Evolutionary conservation across 164 flowering plant genomes (phyloP).

Genomic region (Paratinospora sagittata): DNA sequence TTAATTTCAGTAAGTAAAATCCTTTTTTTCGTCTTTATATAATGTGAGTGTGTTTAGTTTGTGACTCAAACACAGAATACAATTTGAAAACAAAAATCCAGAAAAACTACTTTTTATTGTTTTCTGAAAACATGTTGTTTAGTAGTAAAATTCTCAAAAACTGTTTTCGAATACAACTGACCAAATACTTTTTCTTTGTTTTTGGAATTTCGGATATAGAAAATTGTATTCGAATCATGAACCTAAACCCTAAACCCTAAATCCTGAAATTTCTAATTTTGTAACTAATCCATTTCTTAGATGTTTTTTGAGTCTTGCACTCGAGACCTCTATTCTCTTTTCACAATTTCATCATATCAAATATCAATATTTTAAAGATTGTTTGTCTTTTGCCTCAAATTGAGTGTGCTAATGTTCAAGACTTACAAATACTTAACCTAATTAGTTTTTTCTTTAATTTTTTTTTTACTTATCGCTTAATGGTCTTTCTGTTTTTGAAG

Average conservation of each 20-base stretch:
- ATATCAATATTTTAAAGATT: background rate
- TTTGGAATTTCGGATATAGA: too few species aligned
- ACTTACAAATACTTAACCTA: background rate
- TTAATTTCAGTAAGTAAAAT: background rate
- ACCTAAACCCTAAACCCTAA: too few species aligned
- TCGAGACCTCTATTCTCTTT: background rate
- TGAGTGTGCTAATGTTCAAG: background rate
- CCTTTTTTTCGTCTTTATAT: background rate
- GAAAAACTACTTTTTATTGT: too few species aligned
- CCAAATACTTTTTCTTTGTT: background rate
- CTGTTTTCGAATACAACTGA: too few species aligned
- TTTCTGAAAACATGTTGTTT: too few species aligned
- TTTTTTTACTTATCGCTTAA: background rate
- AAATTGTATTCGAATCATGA: too few species aligned
- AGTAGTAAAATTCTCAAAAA: too few species aligned
- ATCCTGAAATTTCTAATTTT: background rate
- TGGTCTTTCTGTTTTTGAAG: conserved; percentile 36
- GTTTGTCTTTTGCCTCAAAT: background rate
- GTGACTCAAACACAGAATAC: too few species aligned
- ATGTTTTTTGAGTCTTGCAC: background rate
- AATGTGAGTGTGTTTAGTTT: too few species aligned
- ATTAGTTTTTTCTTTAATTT: too few species aligned
- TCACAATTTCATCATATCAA: background rate
- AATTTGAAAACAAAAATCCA: too few species aligned
- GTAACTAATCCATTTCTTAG: background rate